Conservation (phyloP, 805 yeast species). For the Ogataea sp. region DNA sequence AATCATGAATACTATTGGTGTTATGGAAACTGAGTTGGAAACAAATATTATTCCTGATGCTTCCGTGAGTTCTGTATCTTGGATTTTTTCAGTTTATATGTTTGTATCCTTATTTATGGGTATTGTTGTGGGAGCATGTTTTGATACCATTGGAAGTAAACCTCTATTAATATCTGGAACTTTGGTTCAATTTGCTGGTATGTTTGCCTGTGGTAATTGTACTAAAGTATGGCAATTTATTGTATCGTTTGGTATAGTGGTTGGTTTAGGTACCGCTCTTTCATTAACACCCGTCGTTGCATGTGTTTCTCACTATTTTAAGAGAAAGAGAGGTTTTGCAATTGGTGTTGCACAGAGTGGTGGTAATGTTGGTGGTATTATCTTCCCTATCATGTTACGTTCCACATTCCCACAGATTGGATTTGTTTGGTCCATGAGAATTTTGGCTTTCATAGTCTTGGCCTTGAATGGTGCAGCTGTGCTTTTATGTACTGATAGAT, state of each 20-base stretch:
- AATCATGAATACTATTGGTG: conserved; percentile 50
- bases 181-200: conserved; percentile 34
- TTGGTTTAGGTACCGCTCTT: conserved; percentile 35
- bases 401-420: conserved; percentile 39
- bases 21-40: conserved; percentile 51
- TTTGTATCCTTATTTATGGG: conserved; percentile 42
- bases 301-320: conserved; percentile 39
- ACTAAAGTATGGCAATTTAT: conserved; percentile 31
- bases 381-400: conserved; percentile 48
- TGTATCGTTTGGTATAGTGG: conserved; percentile 29
- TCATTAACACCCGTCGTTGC: conserved; percentile 38
- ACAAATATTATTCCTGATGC: conserved; percentile 41
- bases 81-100: conserved; percentile 57
- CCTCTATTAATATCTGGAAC: conserved; percentile 34
- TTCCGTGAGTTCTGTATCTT: conserved; percentile 42
- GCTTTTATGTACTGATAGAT: conserved; percentile 36
- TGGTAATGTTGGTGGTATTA: conserved; percentile 59
- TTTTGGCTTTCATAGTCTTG: conserved; percentile 29
- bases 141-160: conserved; percentile 45
- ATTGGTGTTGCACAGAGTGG: conserved; percentile 33
- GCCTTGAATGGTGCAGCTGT: conserved; percentile 4
- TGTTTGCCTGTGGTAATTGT: conserved; percentile 42
- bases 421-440: conserved; percentile 52
- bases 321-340: conserved; percentile 31
- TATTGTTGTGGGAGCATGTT: conserved; percentile 47